Evolutionary conservation across 257 asterid genomes (phyloP), one percentile per base, ranked within the genome.

Genomic region (Gardenia jasminoides): DNA sequence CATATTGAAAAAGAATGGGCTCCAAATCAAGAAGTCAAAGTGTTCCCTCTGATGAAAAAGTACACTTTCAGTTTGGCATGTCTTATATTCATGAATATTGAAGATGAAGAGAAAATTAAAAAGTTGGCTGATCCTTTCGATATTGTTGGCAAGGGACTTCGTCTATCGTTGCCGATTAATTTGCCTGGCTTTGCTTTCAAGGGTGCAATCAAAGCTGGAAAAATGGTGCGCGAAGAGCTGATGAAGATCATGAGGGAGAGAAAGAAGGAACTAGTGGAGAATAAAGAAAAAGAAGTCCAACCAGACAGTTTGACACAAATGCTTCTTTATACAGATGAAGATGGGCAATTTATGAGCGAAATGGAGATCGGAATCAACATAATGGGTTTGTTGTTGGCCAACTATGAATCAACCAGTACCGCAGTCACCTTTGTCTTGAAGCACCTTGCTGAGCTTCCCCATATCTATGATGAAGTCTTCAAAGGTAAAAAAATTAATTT

Each of bases 351-450:
- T 4, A 65, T 88, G 82, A 90, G 83, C 50, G 93, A 90, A 47
- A 86, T 87, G 93, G 93, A 90, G 80, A 90, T 92, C 12, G 86
- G 91, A 0, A 88, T 86, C 61, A 84, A 80, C 16, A 65, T 90
- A 2, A 80, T 87, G 7, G 90, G 91, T 1, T 76, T 90, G 78
- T 54, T 92, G 6, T 91, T 90, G 31, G 95, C 92, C 0, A 86
- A 92, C 79, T 89, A 81, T 39, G 95, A 88, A 68, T 86, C 92
- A 0, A 87, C 92, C 0, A 83, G 89, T 79, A 86, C 88, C 31
- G 88, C 95, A 0, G 83, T 88, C 44, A 88, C 92, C 9, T 79
- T 85, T 67, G 92, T 90, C 39, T 36, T 36, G 39, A 36, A 36
- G 3, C 39, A 36, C 39, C 39, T 36, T 36, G 39, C 39, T 36